Base-by-base conservation (phyloP, 2,329 filamentous ascomycete species). In the Sporothrix dimorphospora region DNA sequence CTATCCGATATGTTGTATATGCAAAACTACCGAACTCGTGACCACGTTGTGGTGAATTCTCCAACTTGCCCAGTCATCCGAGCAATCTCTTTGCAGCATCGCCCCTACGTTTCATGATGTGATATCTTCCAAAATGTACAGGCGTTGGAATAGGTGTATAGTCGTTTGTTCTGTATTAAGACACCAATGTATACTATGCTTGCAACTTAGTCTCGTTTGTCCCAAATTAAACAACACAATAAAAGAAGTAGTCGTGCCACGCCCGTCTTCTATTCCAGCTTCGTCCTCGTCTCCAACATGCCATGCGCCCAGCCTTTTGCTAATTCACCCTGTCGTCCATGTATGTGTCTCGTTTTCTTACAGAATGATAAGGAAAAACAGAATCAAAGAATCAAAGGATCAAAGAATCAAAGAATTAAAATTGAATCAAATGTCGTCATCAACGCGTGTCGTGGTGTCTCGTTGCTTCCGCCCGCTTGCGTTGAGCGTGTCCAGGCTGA, bases 401-500 rank as follows among this genome's bases (percentile, higher is more conserved):
- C n/a, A 45, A 63, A 72, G 47, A n/a, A n/a, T n/a, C n/a, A n/a
- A n/a, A n/a, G n/a, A n/a, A n/a, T n/a, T n/a, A n/a, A 69, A 71
- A 66, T 45, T 8, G 40, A 55, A 74, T 74, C 81, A 89, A 76
- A 88, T 85, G 78, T 91, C 89, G 79, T 91, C 91, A 77, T 88
- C 85, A 9, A 40, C 9, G 1, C 19, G 42, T 30, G 21, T 24
- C 42, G 73, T 45, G 38, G 34, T 42, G 21, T 49, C 75, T 89
- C 87, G 72, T 90, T 81, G 81, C 81, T 83, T 87, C 83, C 85
- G 89, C 61, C 89, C 89, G 59, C 81, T 82, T 77, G 86, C 86
- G 78, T 91, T 88, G 80, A 91, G 79, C 47, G 83, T 87, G 74
- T 90, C 87, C 82, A 91, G 78, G 80, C 84, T 83, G 77, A 91